Percentiles rank a stretch among this genome's conserved stretches.
Conservation (phyloP, 2,329 filamentous ascomycete species). For the Sordariomycetes sp. region DNA sequence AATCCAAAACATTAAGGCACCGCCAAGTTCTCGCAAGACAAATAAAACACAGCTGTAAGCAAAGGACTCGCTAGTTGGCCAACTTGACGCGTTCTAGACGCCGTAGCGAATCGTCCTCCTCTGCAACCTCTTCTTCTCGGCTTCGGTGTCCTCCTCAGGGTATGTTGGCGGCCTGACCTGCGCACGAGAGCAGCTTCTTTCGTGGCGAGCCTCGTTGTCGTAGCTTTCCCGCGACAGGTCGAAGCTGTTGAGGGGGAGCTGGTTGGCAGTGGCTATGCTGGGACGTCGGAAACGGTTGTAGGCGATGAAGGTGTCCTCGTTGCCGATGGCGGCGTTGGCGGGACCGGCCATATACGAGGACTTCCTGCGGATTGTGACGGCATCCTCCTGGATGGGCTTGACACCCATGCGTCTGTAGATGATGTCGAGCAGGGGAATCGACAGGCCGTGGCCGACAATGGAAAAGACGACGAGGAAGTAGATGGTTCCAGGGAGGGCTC, state of each 20-base stretch:
- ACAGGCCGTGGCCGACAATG: conserved; percentile 36
- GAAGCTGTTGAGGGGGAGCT: not conserved
- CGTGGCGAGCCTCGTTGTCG: not conserved
- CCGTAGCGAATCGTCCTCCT: conserved; percentile 3
- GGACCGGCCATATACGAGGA: conserved; percentile 23
- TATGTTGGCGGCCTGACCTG: conserved; percentile 3
- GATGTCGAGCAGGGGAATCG: conserved; percentile 27
- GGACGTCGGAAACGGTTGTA: conserved; percentile 40
- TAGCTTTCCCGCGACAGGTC: too few relatives aligned
- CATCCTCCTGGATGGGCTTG: conserved; percentile 31
- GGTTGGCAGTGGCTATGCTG: not conserved
- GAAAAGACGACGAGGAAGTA: conserved; percentile 19
- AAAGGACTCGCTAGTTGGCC: too few relatives aligned
- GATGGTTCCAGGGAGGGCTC: conserved; percentile 26
- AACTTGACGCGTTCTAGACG: conserved; percentile 1
- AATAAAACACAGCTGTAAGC: not conserved
- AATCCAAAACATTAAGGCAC: not conserved
- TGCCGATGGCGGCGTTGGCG: conserved; percentile 24
- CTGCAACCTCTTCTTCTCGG: conserved; percentile 5
- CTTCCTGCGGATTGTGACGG: conserved; percentile 25
- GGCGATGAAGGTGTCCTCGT: conserved; percentile 32
- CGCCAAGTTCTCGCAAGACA: not conserved
- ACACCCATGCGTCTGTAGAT: conserved; percentile 28
- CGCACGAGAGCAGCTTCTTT: not conserved
- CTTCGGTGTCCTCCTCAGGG: conserved; percentile 3